Conservation (phyloP, 2,329 filamentous ascomycete genomes). For the Diaporthe destruens region DNA sequence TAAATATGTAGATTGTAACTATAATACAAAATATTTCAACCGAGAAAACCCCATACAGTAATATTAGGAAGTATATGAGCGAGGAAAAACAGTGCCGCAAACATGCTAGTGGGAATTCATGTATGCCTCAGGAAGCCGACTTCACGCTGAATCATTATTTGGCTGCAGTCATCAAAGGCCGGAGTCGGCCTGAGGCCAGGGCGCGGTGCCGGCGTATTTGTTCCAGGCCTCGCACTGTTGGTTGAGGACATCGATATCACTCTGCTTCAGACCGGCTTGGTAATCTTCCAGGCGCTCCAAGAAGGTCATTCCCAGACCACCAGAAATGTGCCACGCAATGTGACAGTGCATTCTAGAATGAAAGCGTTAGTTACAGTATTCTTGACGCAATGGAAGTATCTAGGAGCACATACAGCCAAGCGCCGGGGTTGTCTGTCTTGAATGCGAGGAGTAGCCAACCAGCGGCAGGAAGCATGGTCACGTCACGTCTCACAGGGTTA, state of each 20-base stretch:
- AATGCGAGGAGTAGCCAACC: slow-evolving; percentile 62
- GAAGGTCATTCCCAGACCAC: slow-evolving; percentile 37
- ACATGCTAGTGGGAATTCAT: background rate
- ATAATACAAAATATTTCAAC: background rate
- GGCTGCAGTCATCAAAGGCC: slow-evolving; percentile 32
- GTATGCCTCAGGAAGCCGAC: background rate
- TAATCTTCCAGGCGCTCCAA: slow-evolving; percentile 35
- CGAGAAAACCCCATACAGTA: background rate
- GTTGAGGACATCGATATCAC: slow-evolving; percentile 36
- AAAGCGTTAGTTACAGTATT: background rate
- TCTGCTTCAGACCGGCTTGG: slow-evolving; percentile 15
- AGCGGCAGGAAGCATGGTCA: slow-evolving; percentile 56
- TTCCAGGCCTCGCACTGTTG: slow-evolving; percentile 37
- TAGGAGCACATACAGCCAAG: slow-evolving; percentile 51
- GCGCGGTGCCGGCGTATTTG: slow-evolving; percentile 29
- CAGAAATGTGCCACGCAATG: slow-evolving; percentile 41
- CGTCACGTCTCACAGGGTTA: slow-evolving; percentile 62
- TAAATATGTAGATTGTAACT: background rate
- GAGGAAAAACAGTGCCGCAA: background rate
- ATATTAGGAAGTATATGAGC: background rate
- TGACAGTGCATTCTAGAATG: slow-evolving; percentile 38
- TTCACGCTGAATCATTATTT: background rate
- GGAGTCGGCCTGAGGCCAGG: slow-evolving; percentile 36
- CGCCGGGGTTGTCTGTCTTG: slow-evolving; percentile 61
- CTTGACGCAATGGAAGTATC: background rate